These are phyloP conservation scores for Linnemannia schmuckeri DNA, from an alignment of 192 early-diverging fungal genomes.

Conservation along the genomic window DNA sequence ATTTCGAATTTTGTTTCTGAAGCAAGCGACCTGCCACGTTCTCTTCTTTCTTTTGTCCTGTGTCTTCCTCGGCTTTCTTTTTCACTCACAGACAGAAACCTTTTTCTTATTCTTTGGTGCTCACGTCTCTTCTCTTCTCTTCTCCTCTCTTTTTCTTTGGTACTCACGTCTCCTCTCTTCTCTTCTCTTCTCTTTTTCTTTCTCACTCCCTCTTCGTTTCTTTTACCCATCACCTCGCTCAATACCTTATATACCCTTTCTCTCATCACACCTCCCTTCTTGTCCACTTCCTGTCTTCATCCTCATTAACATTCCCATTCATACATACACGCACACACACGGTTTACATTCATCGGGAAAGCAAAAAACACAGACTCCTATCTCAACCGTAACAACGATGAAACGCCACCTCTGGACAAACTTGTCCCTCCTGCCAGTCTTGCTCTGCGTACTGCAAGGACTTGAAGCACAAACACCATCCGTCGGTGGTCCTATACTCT, in stretches of 20 bases:
- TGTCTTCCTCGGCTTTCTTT: neutral
- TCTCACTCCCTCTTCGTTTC: neutral
- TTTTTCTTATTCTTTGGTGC: neutral
- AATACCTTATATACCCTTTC: neutral
- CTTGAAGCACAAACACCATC: conserved; percentile 24
- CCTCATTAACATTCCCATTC: neutral
- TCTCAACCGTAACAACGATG: neutral
- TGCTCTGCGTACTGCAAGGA: conserved; percentile 26
- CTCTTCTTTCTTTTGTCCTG: neutral
- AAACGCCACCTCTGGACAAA: conserved; percentile 14
- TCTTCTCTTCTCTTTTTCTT: neutral
- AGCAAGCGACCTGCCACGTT: neutral
- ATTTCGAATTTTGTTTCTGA: neutral
- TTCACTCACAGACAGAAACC: too few species aligned
- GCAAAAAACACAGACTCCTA: neutral
- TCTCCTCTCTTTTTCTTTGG: neutral
- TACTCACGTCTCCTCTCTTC: neutral
- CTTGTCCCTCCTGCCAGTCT: conserved; percentile 12
- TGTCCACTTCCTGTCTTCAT: neutral
- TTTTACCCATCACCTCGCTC: neutral
- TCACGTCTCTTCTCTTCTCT: neutral
- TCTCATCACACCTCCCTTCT: too few species aligned
- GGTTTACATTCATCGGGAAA: neutral
- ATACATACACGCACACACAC: neutral
- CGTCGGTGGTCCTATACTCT: conserved; percentile 22